A percentile compares a stretch with the other conserved stretches of the same genome.
These are phyloP conservation scores for Aspergillus neotritici DNA, from an alignment of 2,329 filamentous ascomycete genomes.

Conservation along the genomic window DNA sequence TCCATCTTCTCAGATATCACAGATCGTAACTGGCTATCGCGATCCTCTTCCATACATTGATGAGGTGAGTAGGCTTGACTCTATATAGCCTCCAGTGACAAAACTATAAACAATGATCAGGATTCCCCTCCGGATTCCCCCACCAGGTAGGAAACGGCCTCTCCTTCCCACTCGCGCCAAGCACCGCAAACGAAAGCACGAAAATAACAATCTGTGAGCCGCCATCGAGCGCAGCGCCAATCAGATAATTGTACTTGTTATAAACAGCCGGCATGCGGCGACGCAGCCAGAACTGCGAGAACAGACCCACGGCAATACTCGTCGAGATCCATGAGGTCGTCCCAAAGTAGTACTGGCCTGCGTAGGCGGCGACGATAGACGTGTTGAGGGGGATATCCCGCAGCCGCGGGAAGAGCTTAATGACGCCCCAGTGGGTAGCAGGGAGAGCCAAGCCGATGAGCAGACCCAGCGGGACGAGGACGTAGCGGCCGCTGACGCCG, in stretches of 20 bases:
- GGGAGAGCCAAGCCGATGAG: constrained; percentile 45
- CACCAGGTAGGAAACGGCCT: constrained; percentile 35
- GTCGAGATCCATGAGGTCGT: constrained; percentile 13
- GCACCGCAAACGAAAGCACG: constrained; percentile 41
- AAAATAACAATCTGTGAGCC: constrained; percentile 39
- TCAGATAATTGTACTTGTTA: constrained; percentile 40
- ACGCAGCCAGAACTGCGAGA: constrained; percentile 34
- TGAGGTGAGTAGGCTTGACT: too few relatives aligned
- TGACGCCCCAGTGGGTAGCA: constrained; percentile 36
- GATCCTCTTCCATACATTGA: too few relatives aligned
- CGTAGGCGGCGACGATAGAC: constrained; percentile 11
- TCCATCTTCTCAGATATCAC: too few relatives aligned
- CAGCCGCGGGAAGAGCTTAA: constrained; percentile 12
- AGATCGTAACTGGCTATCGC: too few relatives aligned
- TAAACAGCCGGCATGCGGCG: constrained; percentile 33
- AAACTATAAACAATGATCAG: too few relatives aligned
- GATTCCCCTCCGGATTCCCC: constrained; percentile 21
- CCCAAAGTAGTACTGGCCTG: constrained; percentile 5
- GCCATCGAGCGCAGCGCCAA: constrained; percentile 38
- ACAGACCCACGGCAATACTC: constrained; percentile 16
- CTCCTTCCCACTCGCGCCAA: constrained; percentile 39
- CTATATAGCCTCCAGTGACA: too few relatives aligned
- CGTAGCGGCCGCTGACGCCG: constrained; percentile 40
- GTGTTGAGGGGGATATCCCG: constrained; percentile 14
- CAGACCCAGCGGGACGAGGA: constrained; percentile 48